These are phyloP conservation scores for Ganoderma multipileum DNA, from an alignment of 1,284 basidiomycete genomes.

Conservation along the genomic window DNA sequence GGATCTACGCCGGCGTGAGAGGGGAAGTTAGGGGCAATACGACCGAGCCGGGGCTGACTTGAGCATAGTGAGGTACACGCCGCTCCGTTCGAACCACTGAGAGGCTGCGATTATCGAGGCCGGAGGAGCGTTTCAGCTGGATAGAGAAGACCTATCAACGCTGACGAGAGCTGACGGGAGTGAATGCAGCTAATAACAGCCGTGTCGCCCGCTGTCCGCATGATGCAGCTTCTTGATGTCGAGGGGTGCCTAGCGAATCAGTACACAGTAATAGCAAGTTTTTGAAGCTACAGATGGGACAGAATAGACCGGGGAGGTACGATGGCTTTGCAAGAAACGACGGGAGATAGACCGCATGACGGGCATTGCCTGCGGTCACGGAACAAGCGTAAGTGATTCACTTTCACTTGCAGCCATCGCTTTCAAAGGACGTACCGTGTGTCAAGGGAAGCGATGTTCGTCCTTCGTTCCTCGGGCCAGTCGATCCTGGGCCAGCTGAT, in stretches of 20 bases:
- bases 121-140: neutral
- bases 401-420: neutral
- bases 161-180: neutral
- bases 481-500: neutral
- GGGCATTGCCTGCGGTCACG: neutral
- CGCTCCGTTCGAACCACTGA: neutral
- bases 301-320: neutral
- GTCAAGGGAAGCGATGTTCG: neutral
- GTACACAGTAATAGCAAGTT: no score
- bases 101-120: neutral
- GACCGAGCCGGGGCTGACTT: neutral
- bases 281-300: neutral
- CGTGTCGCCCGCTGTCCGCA: no score
- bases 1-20: neutral
- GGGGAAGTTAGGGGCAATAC: neutral
- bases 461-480: neutral
- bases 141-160: constrained; percentile 1
- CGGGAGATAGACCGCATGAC: neutral
- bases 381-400: neutral
- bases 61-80: neutral
- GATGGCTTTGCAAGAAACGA: neutral
- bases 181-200: neutral
- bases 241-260: neutral
- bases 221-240: neutral
- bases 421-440: neutral